These are phyloP conservation scores for Cudoniella acicularis DNA, from an alignment of 495 filamentous ascomycete genomes.

Conservation along the genomic window DNA sequence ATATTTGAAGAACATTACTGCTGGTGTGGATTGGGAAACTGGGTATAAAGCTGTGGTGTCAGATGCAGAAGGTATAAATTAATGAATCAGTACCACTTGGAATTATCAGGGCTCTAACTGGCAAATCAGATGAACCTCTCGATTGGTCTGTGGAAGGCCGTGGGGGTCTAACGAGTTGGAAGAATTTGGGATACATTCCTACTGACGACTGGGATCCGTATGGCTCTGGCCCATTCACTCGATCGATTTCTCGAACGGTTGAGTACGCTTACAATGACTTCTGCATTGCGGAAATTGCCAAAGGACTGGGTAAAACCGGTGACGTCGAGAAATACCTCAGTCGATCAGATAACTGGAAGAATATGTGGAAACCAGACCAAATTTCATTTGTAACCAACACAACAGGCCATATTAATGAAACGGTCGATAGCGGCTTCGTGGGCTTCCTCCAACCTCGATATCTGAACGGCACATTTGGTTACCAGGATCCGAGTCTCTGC, in stretches of 20 bases:
- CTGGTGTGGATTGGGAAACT: conserved; percentile 62
- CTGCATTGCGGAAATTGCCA: conserved; percentile 62
- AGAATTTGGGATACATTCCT: conserved; percentile 64
- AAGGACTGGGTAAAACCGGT: conserved; percentile 44
- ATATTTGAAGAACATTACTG: conserved; percentile 63
- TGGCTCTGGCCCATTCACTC: conserved; percentile 66
- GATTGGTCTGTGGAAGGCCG: conserved; percentile 73
- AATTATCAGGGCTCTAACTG: background rate
- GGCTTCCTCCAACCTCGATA: conserved; percentile 62
- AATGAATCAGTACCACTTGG: background rate
- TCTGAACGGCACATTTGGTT: conserved; percentile 62
- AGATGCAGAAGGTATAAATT: conserved; percentile 37
- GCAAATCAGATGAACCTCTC: conserved; percentile 34
- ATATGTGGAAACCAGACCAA: conserved; percentile 63
- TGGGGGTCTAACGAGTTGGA: conserved; percentile 66
- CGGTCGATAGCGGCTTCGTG: conserved; percentile 52
- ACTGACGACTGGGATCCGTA: conserved; percentile 64
- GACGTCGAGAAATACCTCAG: conserved; percentile 60
- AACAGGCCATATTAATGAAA: conserved; percentile 2
- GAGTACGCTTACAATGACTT: conserved; percentile 82
- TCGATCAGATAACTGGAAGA: conserved; percentile 63
- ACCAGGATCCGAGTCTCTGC: conserved; percentile 67
- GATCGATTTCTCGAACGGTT: conserved; percentile 66
- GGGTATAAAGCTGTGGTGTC: conserved; percentile 70
- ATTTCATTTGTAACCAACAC: conserved; percentile 55